Evolutionary conservation across 1,284 basidiomycete genomes (phyloP), one percentile per base, ranked within the genome.

Genomic region (Ceratobasidium sp.): DNA sequence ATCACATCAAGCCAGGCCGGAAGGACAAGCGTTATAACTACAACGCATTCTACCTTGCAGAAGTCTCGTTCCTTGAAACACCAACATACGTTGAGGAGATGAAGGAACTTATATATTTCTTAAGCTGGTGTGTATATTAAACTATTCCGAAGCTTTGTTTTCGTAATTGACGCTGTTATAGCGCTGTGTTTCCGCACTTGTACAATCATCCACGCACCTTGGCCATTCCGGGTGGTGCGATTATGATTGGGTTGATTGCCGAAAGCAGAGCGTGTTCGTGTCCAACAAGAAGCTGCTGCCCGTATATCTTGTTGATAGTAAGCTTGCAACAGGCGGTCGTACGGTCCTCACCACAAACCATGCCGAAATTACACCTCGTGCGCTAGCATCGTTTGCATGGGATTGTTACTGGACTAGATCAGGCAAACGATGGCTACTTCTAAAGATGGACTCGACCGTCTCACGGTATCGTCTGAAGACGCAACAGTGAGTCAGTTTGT

Each of bases 401-500:
- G 1, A 91, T 90, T 18, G 90, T 99, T 55, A 98, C 97, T 0
- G 97, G 97, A 0, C 84, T 99, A 51, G 93, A 93, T 79, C 89
- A 90, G 26, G 89, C 91, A 92, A 76, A 95, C 94, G 1, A 90
- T 97, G 79, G 90, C 93, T 49, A 94, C 92, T 20, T 88, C 90
- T 61, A 92, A 94, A 80, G 97, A 99, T 84, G 90, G 91, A 33
- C 87, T 96, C 15, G 96, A 99, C 84, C 89, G 97, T 61, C 87
- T 99, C 39, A 86, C 99, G 9, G 89, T 99, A 12, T 97, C 96
- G 2, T 97, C 98, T 88, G 94, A 94, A 85, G 95, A 98, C 84
- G 97, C 97, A n/a, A 99, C 99, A 89, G 95, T 95, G 79, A 33
- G 87, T 49, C 18, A 23, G 60, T 58, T 78, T 39, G 18, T 40